Evolutionary conservation across 1,139 yeast species (phyloP).

Genomic region (Geotrichum cucujoidarum): DNA sequence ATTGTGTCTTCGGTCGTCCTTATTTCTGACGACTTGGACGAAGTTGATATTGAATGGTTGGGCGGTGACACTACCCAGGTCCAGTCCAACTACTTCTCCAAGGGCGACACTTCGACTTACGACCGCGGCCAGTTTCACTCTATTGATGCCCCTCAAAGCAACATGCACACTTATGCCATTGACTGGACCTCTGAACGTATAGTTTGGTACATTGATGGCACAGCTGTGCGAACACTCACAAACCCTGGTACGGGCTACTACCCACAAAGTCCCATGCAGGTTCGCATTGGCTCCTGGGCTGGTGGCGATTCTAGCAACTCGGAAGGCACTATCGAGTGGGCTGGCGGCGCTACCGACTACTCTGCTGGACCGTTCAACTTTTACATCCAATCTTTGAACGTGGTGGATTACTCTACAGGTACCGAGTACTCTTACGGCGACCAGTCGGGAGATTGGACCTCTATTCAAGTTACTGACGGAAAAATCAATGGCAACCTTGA

Average conservation of each 20-base stretch:
- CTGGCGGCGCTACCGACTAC: slow-evolving; percentile 73
- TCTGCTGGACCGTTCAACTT: slow-evolving; percentile 64
- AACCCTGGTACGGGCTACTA: slow-evolving; percentile 48
- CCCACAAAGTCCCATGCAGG: slow-evolving; percentile 75
- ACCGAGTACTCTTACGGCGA: slow-evolving; percentile 59
- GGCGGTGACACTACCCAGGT: slow-evolving; percentile 70
- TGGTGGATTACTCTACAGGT: slow-evolving; percentile 80
- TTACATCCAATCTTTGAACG: slow-evolving; percentile 56
- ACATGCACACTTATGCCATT: slow-evolving; percentile 69
- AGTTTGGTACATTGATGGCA: slow-evolving; percentile 63
- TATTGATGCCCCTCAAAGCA: slow-evolving; percentile 52
- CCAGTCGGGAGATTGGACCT: slow-evolving; percentile 59
- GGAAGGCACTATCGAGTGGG: slow-evolving; percentile 74
- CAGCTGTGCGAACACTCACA: slow-evolving; percentile 50
- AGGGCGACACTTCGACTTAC: slow-evolving; percentile 72
- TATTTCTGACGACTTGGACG: slow-evolving; percentile 83
- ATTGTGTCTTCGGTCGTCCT: slow-evolving; percentile 73
- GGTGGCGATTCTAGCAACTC: slow-evolving; percentile 68
- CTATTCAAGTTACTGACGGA: slow-evolving; percentile 64
- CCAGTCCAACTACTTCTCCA: slow-evolving; percentile 77
- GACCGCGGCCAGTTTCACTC: slow-evolving; percentile 73
- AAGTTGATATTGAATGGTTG: slow-evolving; percentile 78
- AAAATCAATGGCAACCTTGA: slow-evolving; percentile 39
- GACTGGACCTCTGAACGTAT: slow-evolving; percentile 70
- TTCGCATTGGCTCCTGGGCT: slow-evolving; percentile 72